These are phyloP conservation scores for Cytospora piceae DNA, from an alignment of 2,329 filamentous ascomycete species.

Conservation along the genomic window DNA sequence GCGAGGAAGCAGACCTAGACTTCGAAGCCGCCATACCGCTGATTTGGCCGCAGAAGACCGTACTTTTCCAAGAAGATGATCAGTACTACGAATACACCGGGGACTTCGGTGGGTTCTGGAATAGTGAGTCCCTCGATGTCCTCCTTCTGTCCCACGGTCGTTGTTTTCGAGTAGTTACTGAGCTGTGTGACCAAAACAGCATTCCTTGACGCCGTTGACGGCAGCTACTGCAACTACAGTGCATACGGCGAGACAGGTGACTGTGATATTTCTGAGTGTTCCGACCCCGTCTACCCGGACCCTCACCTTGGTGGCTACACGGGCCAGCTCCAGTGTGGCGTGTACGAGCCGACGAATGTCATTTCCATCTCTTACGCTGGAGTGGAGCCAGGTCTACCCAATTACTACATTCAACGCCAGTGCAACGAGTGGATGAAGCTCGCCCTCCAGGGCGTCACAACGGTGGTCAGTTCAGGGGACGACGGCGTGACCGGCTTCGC, in stretches of 20 bases:
- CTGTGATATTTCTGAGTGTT: conserved; percentile 39
- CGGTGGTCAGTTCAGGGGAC: conserved; percentile 54
- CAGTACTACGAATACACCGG: conserved; percentile 37
- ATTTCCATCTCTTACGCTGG: conserved; percentile 61
- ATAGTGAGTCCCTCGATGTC: conserved; percentile 31
- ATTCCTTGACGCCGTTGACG: conserved; percentile 57
- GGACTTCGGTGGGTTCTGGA: conserved; percentile 38
- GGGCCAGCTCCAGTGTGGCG: conserved; percentile 43
- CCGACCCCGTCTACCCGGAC: conserved; percentile 55
- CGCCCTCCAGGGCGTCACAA: conserved; percentile 50
- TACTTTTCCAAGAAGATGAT: conserved; percentile 39
- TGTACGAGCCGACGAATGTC: conserved; percentile 53
- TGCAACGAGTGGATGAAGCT: conserved; percentile 58
- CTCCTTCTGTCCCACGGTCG: background rate
- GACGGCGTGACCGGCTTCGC: conserved; percentile 41
- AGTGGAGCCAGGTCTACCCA: conserved; percentile 56
- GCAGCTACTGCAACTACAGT: conserved; percentile 44
- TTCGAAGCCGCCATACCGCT: conserved; percentile 53
- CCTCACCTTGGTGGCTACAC: conserved; percentile 49
- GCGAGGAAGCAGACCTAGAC: conserved; percentile 50
- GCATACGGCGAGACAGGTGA: conserved; percentile 53
- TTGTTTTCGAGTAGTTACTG: background rate
- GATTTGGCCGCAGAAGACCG: conserved; percentile 53
- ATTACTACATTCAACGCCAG: conserved; percentile 56
- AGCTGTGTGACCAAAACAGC: background rate